Conservation (phyloP, 108 stramenopile species). For the Pinguiococcus pyrenoidosus region DNA sequence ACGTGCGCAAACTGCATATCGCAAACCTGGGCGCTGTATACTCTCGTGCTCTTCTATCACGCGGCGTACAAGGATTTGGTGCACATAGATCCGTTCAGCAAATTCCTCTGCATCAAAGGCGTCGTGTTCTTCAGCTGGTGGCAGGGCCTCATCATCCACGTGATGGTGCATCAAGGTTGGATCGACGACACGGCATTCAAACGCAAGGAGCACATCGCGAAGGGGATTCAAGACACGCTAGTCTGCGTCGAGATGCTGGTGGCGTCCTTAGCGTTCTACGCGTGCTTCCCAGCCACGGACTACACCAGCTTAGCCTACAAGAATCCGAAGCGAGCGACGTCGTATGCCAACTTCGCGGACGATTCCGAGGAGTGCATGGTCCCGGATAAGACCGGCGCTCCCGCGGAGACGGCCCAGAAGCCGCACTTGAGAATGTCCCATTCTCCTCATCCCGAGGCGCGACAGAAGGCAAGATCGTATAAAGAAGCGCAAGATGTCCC, state of each 20-base stretch:
- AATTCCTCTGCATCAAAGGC: conserved; percentile 33
- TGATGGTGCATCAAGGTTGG: conserved; percentile 22
- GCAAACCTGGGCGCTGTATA: conserved; percentile 36
- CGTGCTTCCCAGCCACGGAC: conserved; percentile 31
- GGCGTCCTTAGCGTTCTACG: conserved; percentile 28
- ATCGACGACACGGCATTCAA: conserved; percentile 1
- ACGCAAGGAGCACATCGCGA: background rate
- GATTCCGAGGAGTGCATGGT: too few relatives aligned
- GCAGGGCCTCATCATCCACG: conserved; percentile 35
- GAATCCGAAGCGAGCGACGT: too few relatives aligned
- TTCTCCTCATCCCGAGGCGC: too few relatives aligned
- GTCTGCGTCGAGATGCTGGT: conserved; percentile 38
- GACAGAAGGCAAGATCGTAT: too few relatives aligned
- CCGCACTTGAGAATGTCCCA: too few relatives aligned
- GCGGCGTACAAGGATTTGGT: conserved; percentile 31
- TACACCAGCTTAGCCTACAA: too few relatives aligned
- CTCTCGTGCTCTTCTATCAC: conserved; percentile 32
- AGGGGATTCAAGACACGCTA: conserved; percentile 29
- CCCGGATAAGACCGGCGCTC: too few relatives aligned
- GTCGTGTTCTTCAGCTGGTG: conserved; percentile 47
- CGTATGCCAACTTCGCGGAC: too few relatives aligned
- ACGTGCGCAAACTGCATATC: conserved; percentile 24
- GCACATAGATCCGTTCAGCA: conserved; percentile 29
- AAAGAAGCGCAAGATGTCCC: too few relatives aligned
- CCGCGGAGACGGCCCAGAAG: too few relatives aligned